Base-by-base conservation (phyloP, 2,329 filamentous ascomycete species). In the Sphaerulina vaccinii region DNA sequence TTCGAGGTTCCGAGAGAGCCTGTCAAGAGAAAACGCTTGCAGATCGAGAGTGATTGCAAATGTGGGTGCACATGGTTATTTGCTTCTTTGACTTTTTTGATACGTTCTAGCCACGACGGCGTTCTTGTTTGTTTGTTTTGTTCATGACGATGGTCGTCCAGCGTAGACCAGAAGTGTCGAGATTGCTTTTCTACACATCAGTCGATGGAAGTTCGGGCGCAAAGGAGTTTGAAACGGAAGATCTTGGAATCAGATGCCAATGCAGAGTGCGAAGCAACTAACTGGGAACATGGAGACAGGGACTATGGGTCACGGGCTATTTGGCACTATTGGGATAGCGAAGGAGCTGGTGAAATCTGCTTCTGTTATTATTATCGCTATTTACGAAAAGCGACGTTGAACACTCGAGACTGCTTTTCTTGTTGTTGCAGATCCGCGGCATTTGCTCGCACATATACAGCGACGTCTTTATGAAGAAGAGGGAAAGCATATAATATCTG, bases 261-360 rank as follows among this genome's bases (percentile, higher is more conserved):
- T 38, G 42, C 52, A 37, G 48, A 37, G 35, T 54, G 47, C 41
- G 42, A 54, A 37, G 35, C 32, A 32, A 32, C 27, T 15, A 22
- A 23, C 13, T 36, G 32, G n/a, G 21, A 22, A 33, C 36, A 37
- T 50, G 48, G 48, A 32, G 24, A 35, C 47, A 18, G 15, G 18
- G 37, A 13, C 16, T 35, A 37, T 10, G 37, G 37, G 11, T 22
- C 16, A 39, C 37, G 37, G 37, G 13, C 18, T 39, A 47, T 41
- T 44, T 33, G 24, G 24, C 13, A 24, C 13, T 46, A 15, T 16
- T 18, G 43, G 36, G 36, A 18, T 23, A 51, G 52, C 52, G 52
- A 49, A 19, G 52, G 52, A 54, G 52, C 52, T 51, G 41, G 47
- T 46, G 52, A 38, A 5, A 29, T 23, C 15, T 44, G 24, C 22